Base-by-base conservation (phyloP, 495 filamentous ascomycete genomes). In the Aspergillus funiculosus region DNA sequence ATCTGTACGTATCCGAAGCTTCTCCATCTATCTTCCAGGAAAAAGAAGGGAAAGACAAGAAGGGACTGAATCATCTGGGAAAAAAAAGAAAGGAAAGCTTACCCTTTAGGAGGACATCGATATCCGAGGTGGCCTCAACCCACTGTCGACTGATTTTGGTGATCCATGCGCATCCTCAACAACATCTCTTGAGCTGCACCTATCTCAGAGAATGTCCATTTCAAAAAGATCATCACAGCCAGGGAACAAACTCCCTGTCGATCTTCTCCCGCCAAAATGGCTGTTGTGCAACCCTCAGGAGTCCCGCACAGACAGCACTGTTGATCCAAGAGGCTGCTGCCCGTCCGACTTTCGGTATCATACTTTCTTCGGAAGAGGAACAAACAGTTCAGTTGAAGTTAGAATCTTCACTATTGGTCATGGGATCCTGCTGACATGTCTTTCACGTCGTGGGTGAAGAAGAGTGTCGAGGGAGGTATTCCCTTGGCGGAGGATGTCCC, bases 211-310 rank as follows among this genome's bases (percentile, higher is more conserved):
- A 14, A 34, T 35, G 13, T 15, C 11, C 8, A 17, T 17, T 17
- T 35, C 31, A 35, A 35, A 15, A 22, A 17, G n/a, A 10, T 6
- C 9, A 11, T 22, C n/a, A n/a, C n/a, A n/a, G n/a, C n/a, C n/a
- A n/a, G n/a, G n/a, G n/a, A n/a, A n/a, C 14, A 20, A 39, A 35
- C 20, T 39, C 44, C 34, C 25, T 47, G 36, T 47, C 44, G 28
- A 39, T 39, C 44, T 19, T 25, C 35, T 30, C 36, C 34, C 25
- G 20, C 34, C 27, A 29, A 26, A 39, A 26, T 25, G 26, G 30
- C 44, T 47, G 44, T 26, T 30, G 44, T 47, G 44, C 44, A n/a
- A 47, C 44, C 9, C 35, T 31, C 25, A 47, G 25, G n/a, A 47
- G n/a, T 47, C 34, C 44, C 24, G 20, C 34, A 38, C 44, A n/a